Conservation (phyloP, 805 yeast genomes). For the Teunomyces gatunensis region DNA sequence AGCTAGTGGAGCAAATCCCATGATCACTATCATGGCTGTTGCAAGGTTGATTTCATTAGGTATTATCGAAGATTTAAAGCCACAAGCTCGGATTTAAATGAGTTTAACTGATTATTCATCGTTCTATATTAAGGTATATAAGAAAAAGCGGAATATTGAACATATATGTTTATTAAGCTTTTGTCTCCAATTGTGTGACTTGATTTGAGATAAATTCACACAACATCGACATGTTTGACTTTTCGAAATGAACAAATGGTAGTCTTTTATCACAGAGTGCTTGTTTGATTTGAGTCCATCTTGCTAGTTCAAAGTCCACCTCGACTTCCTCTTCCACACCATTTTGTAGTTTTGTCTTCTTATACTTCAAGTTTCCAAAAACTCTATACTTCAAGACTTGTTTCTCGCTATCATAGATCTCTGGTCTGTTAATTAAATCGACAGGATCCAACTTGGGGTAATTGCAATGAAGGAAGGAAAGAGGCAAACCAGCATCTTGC, state of each 20-base stretch:
- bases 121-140: background rate
- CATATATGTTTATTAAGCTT: background rate
- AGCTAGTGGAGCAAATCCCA: constrained; percentile 28
- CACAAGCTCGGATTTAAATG: constrained; percentile 3
- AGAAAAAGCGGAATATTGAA: background rate
- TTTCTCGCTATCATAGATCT: constrained; percentile 23
- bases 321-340: constrained; percentile 5
- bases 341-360: constrained; percentile 5
- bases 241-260: constrained; percentile 23
- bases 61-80: constrained; percentile 16
- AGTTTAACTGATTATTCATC: background rate
- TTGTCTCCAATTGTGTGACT: constrained; percentile 19
- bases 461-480: constrained; percentile 35
- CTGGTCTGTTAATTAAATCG: constrained; percentile 19
- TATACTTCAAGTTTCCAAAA: constrained; percentile 23
- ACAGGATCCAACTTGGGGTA: constrained; percentile 36
- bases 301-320: constrained; percentile 29
- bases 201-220: constrained; percentile 29
- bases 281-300: constrained; percentile 28
- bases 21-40: constrained; percentile 25
- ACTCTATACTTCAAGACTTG: constrained; percentile 25
- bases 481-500: constrained; percentile 16
- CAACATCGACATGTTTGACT: constrained; percentile 17
- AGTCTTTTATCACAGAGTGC: constrained; percentile 25
- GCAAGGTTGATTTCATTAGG: constrained; percentile 21